Evolutionary conservation across 164 flowering plant genomes (phyloP), one percentile per base, ranked within the genome.

Genomic region (Paratinospora sagittata): DNA sequence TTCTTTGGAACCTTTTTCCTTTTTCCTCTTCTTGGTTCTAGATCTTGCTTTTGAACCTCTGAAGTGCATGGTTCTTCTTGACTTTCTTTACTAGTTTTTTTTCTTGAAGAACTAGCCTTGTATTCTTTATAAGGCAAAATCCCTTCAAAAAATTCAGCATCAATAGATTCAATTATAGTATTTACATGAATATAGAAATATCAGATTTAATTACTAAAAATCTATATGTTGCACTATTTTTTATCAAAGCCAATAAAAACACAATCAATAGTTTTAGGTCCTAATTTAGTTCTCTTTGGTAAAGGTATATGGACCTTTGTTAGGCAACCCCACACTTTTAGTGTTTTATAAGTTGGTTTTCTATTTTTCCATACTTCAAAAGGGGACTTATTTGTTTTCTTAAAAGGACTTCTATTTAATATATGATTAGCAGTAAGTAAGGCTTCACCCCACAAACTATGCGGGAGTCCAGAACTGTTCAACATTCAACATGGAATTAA

Each of bases 251-350:
- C 4, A 1, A 30, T 30, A 30, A 30, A 30, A 2, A 30, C 34
- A 30, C 34, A 4, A 4, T 30, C 34, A 30, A 30, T 30, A 4
- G 34, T 30, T n/a, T 30, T 30, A 1, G 34, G 34, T 4, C 34
- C 34, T 1, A 30, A 30, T 30, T 30, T 30, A 3, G 34, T 30
- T 4, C 34, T 30, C 4, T 30, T 30, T 30, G 34, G 34, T 30
- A 30, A 4, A 30, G 34, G 63, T 2, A 57, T 13, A 6, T 19
- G 36, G 2, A 69, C 43, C 14, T 69, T 69, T 3, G 72, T 23
- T 14, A 60, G 21, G n/a, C 33, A 62, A 14, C 33, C 57, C 23
- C 65, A 60, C 66, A 70, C 66, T 70, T 70, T 70, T 0, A 70
- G 10, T 9, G 12, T 26, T 21, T 60, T 60, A 8, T 27, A 49